Base-by-base conservation (phyloP, 192 early-diverging fungal species). In the Coemansia brasiliensis region DNA sequence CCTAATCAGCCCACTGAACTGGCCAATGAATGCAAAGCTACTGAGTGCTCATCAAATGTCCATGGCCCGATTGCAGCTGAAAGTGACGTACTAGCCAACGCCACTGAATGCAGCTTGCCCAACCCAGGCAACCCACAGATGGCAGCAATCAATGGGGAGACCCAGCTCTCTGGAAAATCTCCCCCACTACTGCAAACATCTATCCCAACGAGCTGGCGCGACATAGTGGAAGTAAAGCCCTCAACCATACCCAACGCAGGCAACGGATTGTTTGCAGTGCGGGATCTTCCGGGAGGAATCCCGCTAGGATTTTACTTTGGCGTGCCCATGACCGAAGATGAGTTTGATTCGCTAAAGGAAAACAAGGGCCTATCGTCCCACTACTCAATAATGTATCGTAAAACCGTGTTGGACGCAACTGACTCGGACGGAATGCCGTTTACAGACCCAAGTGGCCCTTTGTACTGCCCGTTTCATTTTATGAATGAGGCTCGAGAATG, bases 281-380 rank as follows among this genome's bases (percentile, higher is more conserved):
- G 87, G 2, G 81, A 86, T 49, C 48, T 96, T 3, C 92, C 93
- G 2, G 80, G 71, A 15, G 83, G 84, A 7, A 88, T 86, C 15
- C 86, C 89, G 0, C 64, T 96, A 4, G 94, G 94, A 2, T 96
- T 95, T 59, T 96, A 96, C 59, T 96, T 96, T 81, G 94, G 94
- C 16, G 91, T 96, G 6, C 94, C 94, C 8, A 96, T 94, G 91
- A 93, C 90, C 2, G 94, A 96, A 76, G 91, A 92, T 59, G 94
- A 96, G 63, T 96, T 92, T 60, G 94, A 96, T 74, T 86, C 84
- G 0, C 65, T 87, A 17, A 96, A 96, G 59, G 94, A 95, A 41
- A 74, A 81, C 10, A 76, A 90, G 9, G 93, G 92, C 0, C 32
- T 83, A 40, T 82, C 94, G 3, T 90, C 88, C 3, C 87, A 94